phyloP scores from a whole-genome alignment of 495 filamentous ascomycete genomes.

The Aspergillus coremiiformis region DNA sequence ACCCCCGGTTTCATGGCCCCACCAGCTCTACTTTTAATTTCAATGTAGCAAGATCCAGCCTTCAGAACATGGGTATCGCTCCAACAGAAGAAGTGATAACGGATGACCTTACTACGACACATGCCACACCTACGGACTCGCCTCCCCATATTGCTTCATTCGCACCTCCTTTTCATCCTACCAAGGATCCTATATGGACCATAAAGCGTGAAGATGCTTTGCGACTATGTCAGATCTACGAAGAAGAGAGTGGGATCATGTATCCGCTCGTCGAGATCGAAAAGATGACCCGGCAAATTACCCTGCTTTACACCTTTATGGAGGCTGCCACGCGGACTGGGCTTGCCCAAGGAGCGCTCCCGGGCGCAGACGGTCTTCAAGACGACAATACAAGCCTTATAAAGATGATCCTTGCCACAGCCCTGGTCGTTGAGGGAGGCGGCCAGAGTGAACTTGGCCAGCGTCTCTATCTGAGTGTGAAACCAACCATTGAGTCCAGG shows the following conservation, averaged over 20 bases:
- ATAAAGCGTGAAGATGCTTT: conserved; percentile 64
- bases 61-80: conserved; percentile 81
- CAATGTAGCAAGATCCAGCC: conserved; percentile 76
- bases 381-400: conserved; percentile 63
- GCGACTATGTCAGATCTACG: conserved; percentile 62
- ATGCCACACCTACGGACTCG: conserved; percentile 45
- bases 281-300: conserved; percentile 54
- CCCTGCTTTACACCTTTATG: conserved; percentile 61
- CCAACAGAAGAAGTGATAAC: conserved; percentile 49
- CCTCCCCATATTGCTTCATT: conserved; percentile 31
- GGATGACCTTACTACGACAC: conserved; percentile 46
- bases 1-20: conserved; percentile 72
- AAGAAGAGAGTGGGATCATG: conserved; percentile 82
- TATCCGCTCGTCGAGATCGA: conserved; percentile 74
- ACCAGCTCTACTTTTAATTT: conserved; percentile 82
- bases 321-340: conserved; percentile 55
- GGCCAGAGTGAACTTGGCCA: conserved; percentile 68
- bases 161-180: conserved; percentile 31
- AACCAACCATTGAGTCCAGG: conserved; percentile 58
- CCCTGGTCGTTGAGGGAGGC: conserved; percentile 62
- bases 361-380: conserved; percentile 55
- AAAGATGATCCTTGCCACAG: conserved; percentile 73
- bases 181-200: conserved; percentile 69
- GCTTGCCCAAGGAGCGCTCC: conserved; percentile 45
- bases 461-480: conserved; percentile 62